Conservation (phyloP, 2,329 filamentous ascomycete species). For the Acarospora socialis region DNA sequence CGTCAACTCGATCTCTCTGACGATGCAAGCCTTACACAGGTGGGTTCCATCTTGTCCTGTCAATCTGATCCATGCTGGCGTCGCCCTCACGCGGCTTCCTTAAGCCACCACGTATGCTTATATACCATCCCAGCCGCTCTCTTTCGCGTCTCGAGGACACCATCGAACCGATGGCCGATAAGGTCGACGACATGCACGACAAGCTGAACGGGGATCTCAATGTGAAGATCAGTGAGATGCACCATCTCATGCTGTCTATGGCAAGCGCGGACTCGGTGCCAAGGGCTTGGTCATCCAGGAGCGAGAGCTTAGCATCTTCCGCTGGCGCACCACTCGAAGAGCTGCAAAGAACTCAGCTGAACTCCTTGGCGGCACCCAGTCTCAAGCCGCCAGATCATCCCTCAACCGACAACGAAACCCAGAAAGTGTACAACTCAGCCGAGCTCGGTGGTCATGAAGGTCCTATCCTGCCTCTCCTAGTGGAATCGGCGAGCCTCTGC, state of each 20-base stretch:
- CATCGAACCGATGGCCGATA: slow-evolving; percentile 21
- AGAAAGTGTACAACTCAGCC: neutral
- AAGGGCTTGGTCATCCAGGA: slow-evolving; percentile 15
- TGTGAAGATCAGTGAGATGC: slow-evolving; percentile 17
- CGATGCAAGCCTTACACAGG: slow-evolving; percentile 30
- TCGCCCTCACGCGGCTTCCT: no score
- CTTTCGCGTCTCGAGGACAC: slow-evolving; percentile 19
- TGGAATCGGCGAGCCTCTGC: neutral
- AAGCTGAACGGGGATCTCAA: slow-evolving; percentile 16
- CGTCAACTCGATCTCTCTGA: slow-evolving; percentile 25
- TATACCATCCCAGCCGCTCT: slow-evolving; percentile 20
- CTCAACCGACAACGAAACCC: neutral
- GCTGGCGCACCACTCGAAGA: neutral
- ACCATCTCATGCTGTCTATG: slow-evolving; percentile 8
- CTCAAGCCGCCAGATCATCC: neutral
- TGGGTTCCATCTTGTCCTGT: slow-evolving; percentile 11
- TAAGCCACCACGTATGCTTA: slow-evolving; percentile 1
- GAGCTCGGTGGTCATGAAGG: slow-evolving; percentile 10
- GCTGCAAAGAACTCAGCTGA: neutral
- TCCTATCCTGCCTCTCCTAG: slow-evolving; percentile 14
- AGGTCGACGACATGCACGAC: slow-evolving; percentile 19
- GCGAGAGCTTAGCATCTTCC: slow-evolving; percentile 11
- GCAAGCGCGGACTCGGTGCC: slow-evolving; percentile 1
- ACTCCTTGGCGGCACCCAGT: neutral
- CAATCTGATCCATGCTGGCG: no score